Conservation (phyloP, 2,329 filamentous ascomycete species). For the Botrytis sinoallii region DNA sequence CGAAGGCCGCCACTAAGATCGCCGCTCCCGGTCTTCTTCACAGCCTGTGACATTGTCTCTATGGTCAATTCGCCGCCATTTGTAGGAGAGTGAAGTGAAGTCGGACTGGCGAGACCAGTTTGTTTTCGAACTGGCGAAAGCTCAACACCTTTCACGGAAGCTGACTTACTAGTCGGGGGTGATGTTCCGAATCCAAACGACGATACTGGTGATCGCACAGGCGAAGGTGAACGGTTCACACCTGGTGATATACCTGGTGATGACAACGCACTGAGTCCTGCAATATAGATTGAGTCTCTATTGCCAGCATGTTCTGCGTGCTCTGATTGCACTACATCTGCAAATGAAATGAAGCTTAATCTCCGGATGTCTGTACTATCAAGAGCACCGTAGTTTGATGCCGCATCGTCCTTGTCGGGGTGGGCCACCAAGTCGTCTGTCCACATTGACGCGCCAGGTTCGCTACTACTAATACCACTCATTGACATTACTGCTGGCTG, state of each 20-base stretch:
- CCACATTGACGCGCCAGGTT: conserved; percentile 37
- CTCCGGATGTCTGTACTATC: conserved; percentile 77
- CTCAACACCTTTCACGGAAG: conserved; percentile 72
- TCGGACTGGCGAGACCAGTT: conserved; percentile 59
- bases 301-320: conserved; percentile 62
- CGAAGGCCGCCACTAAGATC: conserved; percentile 61
- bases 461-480: conserved; percentile 46
- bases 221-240: conserved; percentile 71
- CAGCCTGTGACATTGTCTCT: conserved; percentile 89
- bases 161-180: conserved; percentile 72
- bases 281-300: conserved; percentile 67
- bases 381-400: conserved; percentile 73
- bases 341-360: conserved; percentile 93
- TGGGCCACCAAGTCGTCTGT: conserved; percentile 50
- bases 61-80: conserved; percentile 73
- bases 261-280: conserved; percentile 61
- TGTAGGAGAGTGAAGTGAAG: conserved; percentile 51
- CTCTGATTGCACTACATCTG: conserved; percentile 87
- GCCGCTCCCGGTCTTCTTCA: conserved; percentile 79
- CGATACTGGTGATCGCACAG: conserved; percentile 74
- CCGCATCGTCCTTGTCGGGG: conserved; percentile 56
- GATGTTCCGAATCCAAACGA: conserved; percentile 67
- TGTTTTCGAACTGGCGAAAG: conserved; percentile 55
- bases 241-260: conserved; percentile 38
- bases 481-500: conserved; percentile 73